Percentiles rank a stretch among this genome's conserved stretches.
phyloP scores from a whole-genome alignment of 805 yeast genomes.

The Hanseniaspora jakobsenii region DNA sequence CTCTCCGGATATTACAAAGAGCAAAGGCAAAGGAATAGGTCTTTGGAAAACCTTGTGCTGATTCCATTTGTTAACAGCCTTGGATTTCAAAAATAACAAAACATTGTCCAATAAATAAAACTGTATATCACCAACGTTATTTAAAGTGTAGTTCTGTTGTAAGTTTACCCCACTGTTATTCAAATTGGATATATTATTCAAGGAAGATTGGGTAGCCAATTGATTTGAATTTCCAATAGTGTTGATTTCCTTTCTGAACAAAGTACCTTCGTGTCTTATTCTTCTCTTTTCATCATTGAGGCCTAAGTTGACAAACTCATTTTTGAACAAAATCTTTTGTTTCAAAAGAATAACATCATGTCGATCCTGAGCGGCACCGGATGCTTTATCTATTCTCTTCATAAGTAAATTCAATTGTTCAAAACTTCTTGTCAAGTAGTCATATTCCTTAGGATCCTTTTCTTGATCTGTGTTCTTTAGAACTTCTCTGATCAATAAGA shows the following conservation, averaged over 20 bases:
- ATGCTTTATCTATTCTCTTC: slow-evolving; percentile 61
- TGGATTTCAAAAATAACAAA: slow-evolving; percentile 69
- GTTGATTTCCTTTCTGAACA: slow-evolving; percentile 26
- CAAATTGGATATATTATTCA: slow-evolving; percentile 2
- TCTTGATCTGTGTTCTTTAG: slow-evolving; percentile 76
- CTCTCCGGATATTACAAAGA: slow-evolving; percentile 64
- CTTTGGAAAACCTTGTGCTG: slow-evolving; percentile 82
- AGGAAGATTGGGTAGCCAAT: background rate
- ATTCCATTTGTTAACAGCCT: slow-evolving; percentile 78
- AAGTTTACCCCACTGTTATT: slow-evolving; percentile 22
- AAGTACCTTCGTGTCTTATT: slow-evolving; percentile 36
- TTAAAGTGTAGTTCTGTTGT: slow-evolving; percentile 6
- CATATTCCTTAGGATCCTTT: slow-evolving; percentile 36
- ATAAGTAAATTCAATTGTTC: slow-evolving; percentile 64
- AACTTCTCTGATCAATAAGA: slow-evolving; percentile 68
- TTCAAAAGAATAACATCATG: slow-evolving; percentile 78
- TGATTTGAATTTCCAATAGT: slow-evolving; percentile 2
- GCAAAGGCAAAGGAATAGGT: slow-evolving; percentile 69
- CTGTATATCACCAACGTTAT: slow-evolving; percentile 53
- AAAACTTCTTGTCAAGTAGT: slow-evolving; percentile 54
- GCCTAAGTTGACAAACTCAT: slow-evolving; percentile 77
- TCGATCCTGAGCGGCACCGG: slow-evolving; percentile 89
- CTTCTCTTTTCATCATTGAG: slow-evolving; percentile 69
- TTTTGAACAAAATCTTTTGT: slow-evolving; percentile 69
- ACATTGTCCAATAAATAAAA: slow-evolving; percentile 83